Evolutionary conservation across 768 basidiomycete genomes (phyloP).

Genomic region (Termitomyces sp.): DNA sequence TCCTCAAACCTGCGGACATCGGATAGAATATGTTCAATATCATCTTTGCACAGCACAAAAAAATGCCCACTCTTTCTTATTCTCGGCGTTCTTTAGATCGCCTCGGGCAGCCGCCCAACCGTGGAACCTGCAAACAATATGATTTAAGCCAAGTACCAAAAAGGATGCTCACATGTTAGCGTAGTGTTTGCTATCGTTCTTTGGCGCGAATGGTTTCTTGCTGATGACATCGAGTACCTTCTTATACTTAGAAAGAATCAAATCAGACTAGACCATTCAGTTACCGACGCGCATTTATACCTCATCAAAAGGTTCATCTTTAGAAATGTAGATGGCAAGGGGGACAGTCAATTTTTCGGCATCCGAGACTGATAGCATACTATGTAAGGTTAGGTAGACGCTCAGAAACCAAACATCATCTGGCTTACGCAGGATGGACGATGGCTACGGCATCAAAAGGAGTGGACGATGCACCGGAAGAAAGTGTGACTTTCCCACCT

Average conservation of each 20-base stretch:
- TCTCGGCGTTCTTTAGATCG: conserved; percentile 48
- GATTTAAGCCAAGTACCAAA: conserved; percentile 1
- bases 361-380: conserved; percentile 48
- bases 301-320: conserved; percentile 52
- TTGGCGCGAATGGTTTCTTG: conserved; percentile 43
- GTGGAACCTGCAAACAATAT: conserved; percentile 37
- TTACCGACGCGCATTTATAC: conserved; percentile 21
- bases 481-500: conserved; percentile 49
- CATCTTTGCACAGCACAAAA: not conserved
- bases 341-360: conserved; percentile 46
- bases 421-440: conserved; percentile 52
- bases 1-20: conserved; percentile 36
- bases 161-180: conserved; percentile 31
- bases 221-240: conserved; percentile 42
- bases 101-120: conserved; percentile 63
- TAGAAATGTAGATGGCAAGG: conserved; percentile 48
- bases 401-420: no score
- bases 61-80: conserved; percentile 43
- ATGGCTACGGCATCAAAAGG: conserved; percentile 45
- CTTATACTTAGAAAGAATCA: conserved; percentile 28
- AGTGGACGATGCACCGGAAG: conserved; percentile 30
- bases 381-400: conserved; percentile 14
- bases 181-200: conserved; percentile 47
- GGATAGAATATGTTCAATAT: not conserved
- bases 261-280: not conserved